A percentile compares a stretch with the other conserved stretches of the same genome.
Evolutionary conservation across 1,284 basidiomycete genomes (phyloP).

Genomic region (Tilletia walkeri): DNA sequence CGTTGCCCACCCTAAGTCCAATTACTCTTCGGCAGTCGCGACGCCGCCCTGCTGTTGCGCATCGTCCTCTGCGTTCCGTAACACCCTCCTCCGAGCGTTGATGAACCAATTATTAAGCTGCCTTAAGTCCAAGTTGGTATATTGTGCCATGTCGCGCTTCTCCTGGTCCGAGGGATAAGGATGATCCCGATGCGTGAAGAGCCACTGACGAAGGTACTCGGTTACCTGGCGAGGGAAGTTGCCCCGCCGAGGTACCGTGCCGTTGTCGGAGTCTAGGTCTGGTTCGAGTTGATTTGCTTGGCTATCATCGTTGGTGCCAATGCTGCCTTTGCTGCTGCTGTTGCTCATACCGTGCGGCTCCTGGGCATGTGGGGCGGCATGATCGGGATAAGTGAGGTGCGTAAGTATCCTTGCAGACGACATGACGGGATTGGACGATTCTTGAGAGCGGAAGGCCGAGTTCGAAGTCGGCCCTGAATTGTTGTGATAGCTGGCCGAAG

Average conservation of each 20-base stretch:
- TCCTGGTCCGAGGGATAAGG: slow-evolving; percentile 21
- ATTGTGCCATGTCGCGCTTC: slow-evolving; percentile 12
- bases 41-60: no score
- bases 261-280: neutral
- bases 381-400: no score
- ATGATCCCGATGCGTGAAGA: slow-evolving; percentile 17
- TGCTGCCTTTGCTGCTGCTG: slow-evolving; percentile 8
- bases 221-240: slow-evolving; percentile 17
- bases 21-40: no score
- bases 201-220: slow-evolving; percentile 18
- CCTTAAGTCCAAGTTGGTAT: slow-evolving; percentile 16
- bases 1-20: no score
- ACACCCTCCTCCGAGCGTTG: slow-evolving; percentile 14
- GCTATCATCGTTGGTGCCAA: neutral
- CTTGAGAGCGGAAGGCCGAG: no score
- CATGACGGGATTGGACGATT: no score
- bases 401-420: no score
- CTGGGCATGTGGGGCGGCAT: no score
- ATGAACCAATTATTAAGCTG: slow-evolving; percentile 20
- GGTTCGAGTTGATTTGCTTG: neutral
- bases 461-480: no score
- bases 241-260: neutral
- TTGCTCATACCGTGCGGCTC: neutral
- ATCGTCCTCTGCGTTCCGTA: neutral
- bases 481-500: no score